phyloP scores from a whole-genome alignment of 768 basidiomycete species.

The Gloeophyllum trabeum region DNA sequence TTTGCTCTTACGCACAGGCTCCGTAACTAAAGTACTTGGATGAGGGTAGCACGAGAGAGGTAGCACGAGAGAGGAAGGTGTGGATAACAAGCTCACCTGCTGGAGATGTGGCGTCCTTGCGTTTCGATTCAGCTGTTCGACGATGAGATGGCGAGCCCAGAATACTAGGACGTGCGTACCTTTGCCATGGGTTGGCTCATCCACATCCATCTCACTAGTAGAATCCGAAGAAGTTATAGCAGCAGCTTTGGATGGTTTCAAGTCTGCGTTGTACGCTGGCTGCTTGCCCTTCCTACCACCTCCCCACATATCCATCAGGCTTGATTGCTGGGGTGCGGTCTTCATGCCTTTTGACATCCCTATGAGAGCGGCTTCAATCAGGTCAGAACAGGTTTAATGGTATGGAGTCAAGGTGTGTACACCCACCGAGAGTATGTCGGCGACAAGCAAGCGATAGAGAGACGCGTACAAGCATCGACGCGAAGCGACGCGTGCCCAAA shows the following conservation, averaged over 20 bases:
- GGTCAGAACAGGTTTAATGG: too few relatives aligned
- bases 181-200: background rate
- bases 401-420: too few relatives aligned
- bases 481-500: too few relatives aligned
- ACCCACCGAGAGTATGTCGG: too few relatives aligned
- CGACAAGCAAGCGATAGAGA: too few relatives aligned
- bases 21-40: too few relatives aligned
- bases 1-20: constrained; percentile 15
- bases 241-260: too few relatives aligned
- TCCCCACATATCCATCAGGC: constrained; percentile 65
- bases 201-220: background rate
- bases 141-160: background rate
- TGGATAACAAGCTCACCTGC: constrained; percentile 2
- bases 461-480: too few relatives aligned
- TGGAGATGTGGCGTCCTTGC: constrained; percentile 19
- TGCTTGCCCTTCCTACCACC: constrained; percentile 25
- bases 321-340: constrained; percentile 63
- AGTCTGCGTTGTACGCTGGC: constrained; percentile 1
- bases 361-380: too few relatives aligned
- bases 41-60: background rate
- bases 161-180: background rate
- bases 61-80: background rate
- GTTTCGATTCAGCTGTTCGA: constrained; percentile 26
- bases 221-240: too few relatives aligned
- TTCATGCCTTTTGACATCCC: constrained; percentile 62